Conservation (phyloP, 805 yeast genomes). For the Wickerhamiella dianesei region DNA sequence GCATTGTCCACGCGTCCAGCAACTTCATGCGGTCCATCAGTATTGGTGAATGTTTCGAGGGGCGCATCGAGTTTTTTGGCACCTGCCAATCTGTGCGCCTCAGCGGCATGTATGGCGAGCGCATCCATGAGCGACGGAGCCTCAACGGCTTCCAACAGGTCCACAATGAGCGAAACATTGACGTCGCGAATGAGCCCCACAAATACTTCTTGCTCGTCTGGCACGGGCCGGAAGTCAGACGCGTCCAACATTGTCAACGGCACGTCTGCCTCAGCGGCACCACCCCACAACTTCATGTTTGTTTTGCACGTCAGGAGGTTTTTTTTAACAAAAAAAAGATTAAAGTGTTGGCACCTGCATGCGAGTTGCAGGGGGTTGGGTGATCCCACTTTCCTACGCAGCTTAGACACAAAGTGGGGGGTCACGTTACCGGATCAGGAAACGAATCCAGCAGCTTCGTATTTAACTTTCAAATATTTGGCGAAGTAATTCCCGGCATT, state of each 20-base stretch:
- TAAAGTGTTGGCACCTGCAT: too few species aligned
- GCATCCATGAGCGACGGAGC: slow-evolving; percentile 12
- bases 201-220: slow-evolving; percentile 90
- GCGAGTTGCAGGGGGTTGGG: too few species aligned
- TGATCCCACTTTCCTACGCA: too few species aligned
- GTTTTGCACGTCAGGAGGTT: too few species aligned
- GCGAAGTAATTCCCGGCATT: too few species aligned
- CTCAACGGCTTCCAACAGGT: slow-evolving; percentile 29
- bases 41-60: slow-evolving; percentile 5
- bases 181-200: slow-evolving; percentile 31
- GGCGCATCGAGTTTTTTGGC: slow-evolving; percentile 5
- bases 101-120: slow-evolving; percentile 16
- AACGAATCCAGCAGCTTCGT: too few species aligned
- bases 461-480: too few species aligned
- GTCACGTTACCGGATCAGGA: too few species aligned
- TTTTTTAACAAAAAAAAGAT: too few species aligned
- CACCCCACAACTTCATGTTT: slow-evolving; percentile 52
- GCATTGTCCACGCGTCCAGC: slow-evolving; percentile 15
- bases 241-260: slow-evolving; percentile 64
- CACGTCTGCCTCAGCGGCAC: slow-evolving; percentile 50
- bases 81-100: slow-evolving; percentile 17
- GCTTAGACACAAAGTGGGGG: too few species aligned
- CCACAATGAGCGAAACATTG: slow-evolving; percentile 28
- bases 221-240: slow-evolving; percentile 63
- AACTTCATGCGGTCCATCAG: slow-evolving; percentile 7